Percentiles rank a stretch among this genome's conserved stretches.
phyloP scores from a whole-genome alignment of 164 flowering plant species.

The Sedum album region DNA sequence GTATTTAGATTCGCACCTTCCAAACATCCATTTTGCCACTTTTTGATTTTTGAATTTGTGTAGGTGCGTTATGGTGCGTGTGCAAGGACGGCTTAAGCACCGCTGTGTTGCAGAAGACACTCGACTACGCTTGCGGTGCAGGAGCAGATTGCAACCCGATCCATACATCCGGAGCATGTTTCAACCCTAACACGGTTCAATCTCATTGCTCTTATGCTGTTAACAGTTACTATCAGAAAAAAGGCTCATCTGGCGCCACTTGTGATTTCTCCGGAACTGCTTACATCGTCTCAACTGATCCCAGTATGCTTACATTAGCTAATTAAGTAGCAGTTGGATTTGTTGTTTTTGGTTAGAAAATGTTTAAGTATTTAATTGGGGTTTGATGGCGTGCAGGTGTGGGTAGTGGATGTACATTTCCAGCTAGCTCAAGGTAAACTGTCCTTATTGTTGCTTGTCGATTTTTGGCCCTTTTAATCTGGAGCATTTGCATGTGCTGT shows the following conservation, averaged over 20 bases:
- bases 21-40: too few species aligned
- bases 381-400: background rate
- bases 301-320: slow-evolving; percentile 24
- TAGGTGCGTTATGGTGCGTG: slow-evolving; percentile 34
- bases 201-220: slow-evolving; percentile 52
- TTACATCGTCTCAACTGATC: slow-evolving; percentile 20
- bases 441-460: background rate
- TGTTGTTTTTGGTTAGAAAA: too few species aligned
- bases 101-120: slow-evolving; percentile 27
- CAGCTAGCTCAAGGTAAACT: slow-evolving; percentile 4
- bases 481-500: too few species aligned
- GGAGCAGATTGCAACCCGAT: slow-evolving; percentile 45
- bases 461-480: background rate
- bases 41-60: background rate
- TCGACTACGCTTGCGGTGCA: slow-evolving; percentile 53
- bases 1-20: too few species aligned
- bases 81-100: slow-evolving; percentile 30
- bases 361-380: background rate
- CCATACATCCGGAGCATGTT: slow-evolving; percentile 33
- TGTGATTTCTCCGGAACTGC: slow-evolving; percentile 53
- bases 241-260: slow-evolving; percentile 30
- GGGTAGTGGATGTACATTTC: slow-evolving; percentile 2
- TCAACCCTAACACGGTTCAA: slow-evolving; percentile 37
- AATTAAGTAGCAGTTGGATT: too few species aligned
- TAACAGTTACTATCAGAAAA: slow-evolving; percentile 49